These are phyloP conservation scores for Stemphylium beticola DNA, from an alignment of 2,329 filamentous ascomycete species.

Conservation along the genomic window DNA sequence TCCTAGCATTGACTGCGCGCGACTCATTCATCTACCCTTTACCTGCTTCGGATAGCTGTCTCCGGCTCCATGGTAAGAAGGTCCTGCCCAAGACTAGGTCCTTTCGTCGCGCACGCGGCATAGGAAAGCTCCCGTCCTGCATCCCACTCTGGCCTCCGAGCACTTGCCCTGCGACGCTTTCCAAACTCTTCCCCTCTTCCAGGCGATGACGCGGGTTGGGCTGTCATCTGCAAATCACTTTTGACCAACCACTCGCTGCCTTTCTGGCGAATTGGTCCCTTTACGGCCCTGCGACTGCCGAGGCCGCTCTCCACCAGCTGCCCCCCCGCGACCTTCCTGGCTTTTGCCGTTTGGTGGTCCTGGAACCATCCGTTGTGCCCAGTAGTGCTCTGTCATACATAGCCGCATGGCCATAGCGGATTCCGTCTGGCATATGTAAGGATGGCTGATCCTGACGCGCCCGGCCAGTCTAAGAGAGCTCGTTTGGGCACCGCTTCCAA, in stretches of 20 bases:
- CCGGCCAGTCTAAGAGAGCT: slow-evolving; percentile 44
- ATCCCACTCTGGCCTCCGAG: slow-evolving; percentile 37
- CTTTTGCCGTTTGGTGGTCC: slow-evolving; percentile 37
- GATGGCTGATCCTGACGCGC: slow-evolving; percentile 50
- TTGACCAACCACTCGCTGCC: slow-evolving; percentile 39
- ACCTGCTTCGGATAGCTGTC: slow-evolving; percentile 44
- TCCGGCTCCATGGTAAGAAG: slow-evolving; percentile 49
- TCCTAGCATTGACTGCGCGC: slow-evolving; percentile 40
- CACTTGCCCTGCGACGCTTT: slow-evolving; percentile 45
- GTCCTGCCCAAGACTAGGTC: slow-evolving; percentile 39
- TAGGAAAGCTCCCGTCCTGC: slow-evolving; percentile 40
- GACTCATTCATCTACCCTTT: slow-evolving; percentile 35
- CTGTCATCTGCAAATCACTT: slow-evolving; percentile 31
- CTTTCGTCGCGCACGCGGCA: slow-evolving; percentile 36
- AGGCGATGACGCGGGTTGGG: slow-evolving; percentile 47
- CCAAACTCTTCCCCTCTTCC: slow-evolving; percentile 41
- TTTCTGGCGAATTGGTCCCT: slow-evolving; percentile 36
- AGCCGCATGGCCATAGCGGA: slow-evolving; percentile 51
- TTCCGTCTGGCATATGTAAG: slow-evolving; percentile 44
- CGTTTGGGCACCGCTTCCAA: slow-evolving; percentile 47
- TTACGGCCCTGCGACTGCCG: slow-evolving; percentile 40
- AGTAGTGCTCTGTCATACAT: slow-evolving; percentile 32
- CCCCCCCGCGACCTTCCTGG: slow-evolving; percentile 33
- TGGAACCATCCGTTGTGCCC: slow-evolving; percentile 25
- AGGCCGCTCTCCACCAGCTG: slow-evolving; percentile 34